Conservation (phyloP, 768 basidiomycete genomes). For the Panaeolus cyanescens region DNA sequence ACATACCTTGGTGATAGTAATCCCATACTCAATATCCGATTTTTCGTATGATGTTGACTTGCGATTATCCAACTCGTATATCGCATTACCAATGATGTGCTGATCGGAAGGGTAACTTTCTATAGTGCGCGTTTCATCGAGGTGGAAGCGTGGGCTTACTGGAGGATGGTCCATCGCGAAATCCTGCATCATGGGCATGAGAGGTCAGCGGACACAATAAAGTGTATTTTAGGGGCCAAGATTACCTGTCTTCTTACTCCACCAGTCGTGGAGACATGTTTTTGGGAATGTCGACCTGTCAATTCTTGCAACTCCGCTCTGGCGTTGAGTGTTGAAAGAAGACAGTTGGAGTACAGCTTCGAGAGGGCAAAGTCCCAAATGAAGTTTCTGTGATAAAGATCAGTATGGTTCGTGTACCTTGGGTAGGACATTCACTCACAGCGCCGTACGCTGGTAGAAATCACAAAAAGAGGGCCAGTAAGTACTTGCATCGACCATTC, state of each 20-base stretch:
- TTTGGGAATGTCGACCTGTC: constrained; percentile 18
- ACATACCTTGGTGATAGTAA: constrained; percentile 40
- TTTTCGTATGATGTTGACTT: constrained; percentile 19
- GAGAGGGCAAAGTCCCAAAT: constrained; percentile 49
- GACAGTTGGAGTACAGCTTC: constrained; percentile 50
- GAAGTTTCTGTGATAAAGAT: constrained; percentile 37
- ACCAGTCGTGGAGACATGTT: background rate
- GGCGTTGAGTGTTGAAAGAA: constrained; percentile 51
- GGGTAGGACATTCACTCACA: constrained; percentile 30
- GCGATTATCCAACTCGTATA: constrained; percentile 33
- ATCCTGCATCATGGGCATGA: constrained; percentile 5
- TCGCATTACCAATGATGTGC: constrained; percentile 19
- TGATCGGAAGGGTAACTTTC: constrained; percentile 4
- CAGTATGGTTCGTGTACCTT: background rate
- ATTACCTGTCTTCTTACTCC: background rate
- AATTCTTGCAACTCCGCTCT: constrained; percentile 34
- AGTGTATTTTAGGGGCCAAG: too few species aligned
- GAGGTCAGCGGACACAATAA: background rate
- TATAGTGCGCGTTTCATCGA: background rate
- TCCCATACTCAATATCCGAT: constrained; percentile 34
- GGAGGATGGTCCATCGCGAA: constrained; percentile 13
- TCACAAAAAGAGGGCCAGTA: background rate
- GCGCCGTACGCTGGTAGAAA: constrained; percentile 39
- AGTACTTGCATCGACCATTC: background rate
- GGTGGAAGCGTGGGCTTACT: constrained; percentile 7